These are phyloP conservation scores for Gonium pectorale DNA, from an alignment of 139 green algal genomes.

Conservation along the genomic window DNA sequence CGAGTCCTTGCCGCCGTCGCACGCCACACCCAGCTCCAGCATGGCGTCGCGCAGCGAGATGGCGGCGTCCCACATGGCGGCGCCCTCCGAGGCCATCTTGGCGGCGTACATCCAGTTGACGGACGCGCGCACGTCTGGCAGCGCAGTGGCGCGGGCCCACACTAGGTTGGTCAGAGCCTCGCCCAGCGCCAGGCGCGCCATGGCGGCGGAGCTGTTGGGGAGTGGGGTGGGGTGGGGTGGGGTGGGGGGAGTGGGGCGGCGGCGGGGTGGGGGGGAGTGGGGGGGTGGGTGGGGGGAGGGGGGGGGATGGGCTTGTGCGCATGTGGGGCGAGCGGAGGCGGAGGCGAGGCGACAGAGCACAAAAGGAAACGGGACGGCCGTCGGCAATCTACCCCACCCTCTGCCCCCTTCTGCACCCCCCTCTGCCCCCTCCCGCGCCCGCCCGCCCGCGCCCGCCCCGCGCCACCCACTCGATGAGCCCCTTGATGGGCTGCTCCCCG, in stretches of 20 bases:
- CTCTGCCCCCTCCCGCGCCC: background rate
- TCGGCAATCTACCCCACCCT: too few species aligned
- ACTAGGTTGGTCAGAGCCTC: slow-evolving; percentile 98
- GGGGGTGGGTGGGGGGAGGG: background rate
- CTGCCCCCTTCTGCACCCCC: background rate
- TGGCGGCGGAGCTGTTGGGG: slow-evolving; percentile 75
- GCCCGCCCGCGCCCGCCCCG: background rate
- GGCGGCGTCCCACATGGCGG: slow-evolving; percentile 96
- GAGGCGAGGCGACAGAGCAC: too few species aligned
- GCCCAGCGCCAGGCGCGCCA: slow-evolving; percentile 94
- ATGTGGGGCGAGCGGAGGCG: too few species aligned
- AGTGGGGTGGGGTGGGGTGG: background rate
- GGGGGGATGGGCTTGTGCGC: background rate
- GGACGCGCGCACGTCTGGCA: slow-evolving; percentile 92
- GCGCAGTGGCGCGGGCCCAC: slow-evolving; percentile 79
- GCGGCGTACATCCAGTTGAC: slow-evolving; percentile 99
- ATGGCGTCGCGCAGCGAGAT: slow-evolving; percentile 85
- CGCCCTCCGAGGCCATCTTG: slow-evolving; percentile 96
- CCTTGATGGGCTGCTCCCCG: slow-evolving; percentile 96
- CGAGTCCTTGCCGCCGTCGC: slow-evolving; percentile 98
- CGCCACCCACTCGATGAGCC: slow-evolving; percentile 83
- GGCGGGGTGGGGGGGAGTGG: background rate
- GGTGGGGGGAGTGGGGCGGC: background rate
- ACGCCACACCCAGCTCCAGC: slow-evolving; percentile 90
- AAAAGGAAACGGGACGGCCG: too few species aligned